Conservation (phyloP, 225 moss, liverwort and hornwort genomes). For the Marchantia polymorpha region DNA sequence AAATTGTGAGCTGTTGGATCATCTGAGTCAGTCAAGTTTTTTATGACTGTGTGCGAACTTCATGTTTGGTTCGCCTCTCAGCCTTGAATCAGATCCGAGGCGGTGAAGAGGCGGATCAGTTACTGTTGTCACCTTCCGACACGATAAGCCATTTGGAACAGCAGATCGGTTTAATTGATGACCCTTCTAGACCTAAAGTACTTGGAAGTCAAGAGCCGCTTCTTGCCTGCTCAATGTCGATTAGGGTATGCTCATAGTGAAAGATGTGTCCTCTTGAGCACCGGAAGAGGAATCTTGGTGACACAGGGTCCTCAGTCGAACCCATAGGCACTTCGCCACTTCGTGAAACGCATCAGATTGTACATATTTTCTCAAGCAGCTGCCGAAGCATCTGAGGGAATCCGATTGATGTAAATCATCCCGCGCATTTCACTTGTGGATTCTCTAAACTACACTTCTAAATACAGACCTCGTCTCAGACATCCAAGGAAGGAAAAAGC, state of each 20-base stretch:
- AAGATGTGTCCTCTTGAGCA: background rate
- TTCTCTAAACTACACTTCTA: background rate
- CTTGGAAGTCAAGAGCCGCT: no score
- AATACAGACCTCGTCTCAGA: slow-evolving; percentile 13
- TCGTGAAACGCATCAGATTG: background rate
- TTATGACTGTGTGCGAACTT: no score
- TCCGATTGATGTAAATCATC: slow-evolving; percentile 21
- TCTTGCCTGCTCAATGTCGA: no score
- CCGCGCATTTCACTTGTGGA: background rate
- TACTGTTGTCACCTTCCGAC: slow-evolving; percentile 14
- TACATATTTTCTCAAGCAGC: slow-evolving; percentile 15
- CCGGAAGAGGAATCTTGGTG: slow-evolving; percentile 15
- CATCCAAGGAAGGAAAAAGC: slow-evolving; percentile 39
- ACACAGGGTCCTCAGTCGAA: background rate
- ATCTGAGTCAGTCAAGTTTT: no score
- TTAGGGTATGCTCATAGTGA: no score
- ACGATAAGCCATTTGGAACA: background rate
- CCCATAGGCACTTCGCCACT: background rate
- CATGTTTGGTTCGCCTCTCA: background rate
- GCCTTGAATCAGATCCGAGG: background rate
- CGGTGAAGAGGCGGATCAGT: background rate
- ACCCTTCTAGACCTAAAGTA: no score
- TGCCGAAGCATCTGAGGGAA: slow-evolving; percentile 24
- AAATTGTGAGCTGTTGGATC: no score
- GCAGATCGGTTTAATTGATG: slow-evolving; percentile 23